phyloP scores from a whole-genome alignment of 768 basidiomycete species.

The Gymnopilus dilepis region DNA sequence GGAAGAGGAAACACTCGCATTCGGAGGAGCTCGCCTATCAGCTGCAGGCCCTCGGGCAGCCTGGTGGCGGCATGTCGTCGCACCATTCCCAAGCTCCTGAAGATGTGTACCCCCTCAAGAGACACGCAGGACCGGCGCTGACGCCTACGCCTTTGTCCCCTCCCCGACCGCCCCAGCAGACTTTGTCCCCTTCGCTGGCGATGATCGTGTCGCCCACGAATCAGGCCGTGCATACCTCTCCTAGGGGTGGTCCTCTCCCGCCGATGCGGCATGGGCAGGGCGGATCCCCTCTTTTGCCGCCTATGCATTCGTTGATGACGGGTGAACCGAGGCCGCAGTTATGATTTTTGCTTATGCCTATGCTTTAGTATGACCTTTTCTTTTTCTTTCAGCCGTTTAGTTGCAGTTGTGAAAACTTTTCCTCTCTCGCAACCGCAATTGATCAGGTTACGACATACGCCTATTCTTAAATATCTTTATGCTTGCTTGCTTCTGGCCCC shows the following conservation, averaged over 20 bases:
- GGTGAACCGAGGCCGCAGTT: conserved; percentile 22
- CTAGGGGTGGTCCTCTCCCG: conserved; percentile 39
- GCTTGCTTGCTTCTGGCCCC: not conserved
- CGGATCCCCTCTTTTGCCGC: conserved; percentile 30
- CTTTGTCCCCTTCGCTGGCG: conserved; percentile 65
- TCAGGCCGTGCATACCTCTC: conserved; percentile 44
- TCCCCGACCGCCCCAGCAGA: conserved; percentile 48
- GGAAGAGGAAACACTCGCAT: conserved; percentile 53
- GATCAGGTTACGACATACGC: not conserved
- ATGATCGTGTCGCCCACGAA: conserved; percentile 66
- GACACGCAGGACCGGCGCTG: conserved; percentile 39
- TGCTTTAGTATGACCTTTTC: not conserved
- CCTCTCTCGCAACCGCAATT: too few species aligned
- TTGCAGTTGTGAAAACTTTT: too few species aligned
- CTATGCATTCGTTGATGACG: conserved; percentile 30
- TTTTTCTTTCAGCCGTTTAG: not conserved
- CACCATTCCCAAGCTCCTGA: conserved; percentile 13
- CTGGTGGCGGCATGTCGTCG: too few species aligned
- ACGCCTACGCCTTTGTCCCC: conserved; percentile 38
- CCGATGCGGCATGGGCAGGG: conserved; percentile 30
- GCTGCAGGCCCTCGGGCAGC: conserved; percentile 28
- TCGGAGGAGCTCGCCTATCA: conserved; percentile 39
- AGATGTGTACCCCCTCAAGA: conserved; percentile 38
- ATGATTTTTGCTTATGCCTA: not conserved
- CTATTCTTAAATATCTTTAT: not conserved